phyloP scores from a whole-genome alignment of 371 early-diverging fungal genomes.

The Fennellomyces sp. region DNA sequence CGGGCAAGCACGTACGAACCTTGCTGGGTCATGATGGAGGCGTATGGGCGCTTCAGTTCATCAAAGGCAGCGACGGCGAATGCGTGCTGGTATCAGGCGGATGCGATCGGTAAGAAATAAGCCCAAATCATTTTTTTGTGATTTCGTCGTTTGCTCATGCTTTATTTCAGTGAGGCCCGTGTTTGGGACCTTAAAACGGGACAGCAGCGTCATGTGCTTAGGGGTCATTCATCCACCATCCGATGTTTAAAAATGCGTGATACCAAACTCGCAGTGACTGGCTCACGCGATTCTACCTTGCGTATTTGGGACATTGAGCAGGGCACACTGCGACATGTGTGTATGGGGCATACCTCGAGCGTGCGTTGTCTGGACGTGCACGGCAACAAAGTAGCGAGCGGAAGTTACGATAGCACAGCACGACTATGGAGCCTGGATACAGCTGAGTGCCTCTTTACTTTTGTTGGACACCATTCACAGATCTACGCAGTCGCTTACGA shows the following conservation, averaged over 20 bases:
- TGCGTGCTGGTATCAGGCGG: constrained; percentile 76
- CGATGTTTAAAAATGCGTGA: constrained; percentile 77
- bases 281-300: constrained; percentile 86
- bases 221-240: constrained; percentile 90
- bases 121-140: too few relatives aligned
- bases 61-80: constrained; percentile 52
- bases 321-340: constrained; percentile 55
- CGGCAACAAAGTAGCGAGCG: constrained; percentile 78
- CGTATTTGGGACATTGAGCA: constrained; percentile 81
- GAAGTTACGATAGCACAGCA: constrained; percentile 89
- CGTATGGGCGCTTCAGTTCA: constrained; percentile 90
- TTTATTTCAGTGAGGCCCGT: constrained; percentile 65
- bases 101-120: constrained; percentile 69
- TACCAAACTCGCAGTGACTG: constrained; percentile 75
- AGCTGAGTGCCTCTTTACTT: constrained; percentile 63
- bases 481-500: constrained; percentile 71
- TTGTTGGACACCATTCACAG: constrained; percentile 69
- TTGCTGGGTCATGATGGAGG: constrained; percentile 91
- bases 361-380: constrained; percentile 83
- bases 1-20: constrained; percentile 65
- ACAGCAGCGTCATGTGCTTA: constrained; percentile 69
- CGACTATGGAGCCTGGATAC: constrained; percentile 88
- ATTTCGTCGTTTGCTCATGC: too few relatives aligned
- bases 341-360: constrained; percentile 77
- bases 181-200: constrained; percentile 90